Evolutionary conservation across 2,329 filamentous ascomycete species (phyloP), one percentile per base, ranked within the genome.

Genomic region (Hymenoscyphus occultus): DNA sequence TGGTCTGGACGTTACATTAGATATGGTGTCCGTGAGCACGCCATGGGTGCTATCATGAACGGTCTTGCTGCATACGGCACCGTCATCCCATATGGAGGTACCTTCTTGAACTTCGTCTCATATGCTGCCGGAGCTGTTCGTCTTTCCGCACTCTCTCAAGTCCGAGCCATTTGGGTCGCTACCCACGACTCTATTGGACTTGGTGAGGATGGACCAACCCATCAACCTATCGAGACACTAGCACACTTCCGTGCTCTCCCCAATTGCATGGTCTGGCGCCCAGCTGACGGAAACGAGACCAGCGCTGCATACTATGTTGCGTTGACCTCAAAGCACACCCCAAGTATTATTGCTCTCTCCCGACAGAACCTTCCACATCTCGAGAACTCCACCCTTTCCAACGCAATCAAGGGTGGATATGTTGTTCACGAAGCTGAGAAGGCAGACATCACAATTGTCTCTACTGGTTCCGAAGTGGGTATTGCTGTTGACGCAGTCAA

Each of bases 251-350:
- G 95, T 79, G 95, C 95, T 71, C 87, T 98, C 74, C 95, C 95
- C 77, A 99, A 99, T 90, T 91, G 90, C 85, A 97, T 98, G 92
- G 94, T 98, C 75, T 98, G 95, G 95, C 93, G 95, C 77, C 95
- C 95, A 73, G 94, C 95, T 75, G 95, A 98, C 77, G 94, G 94
- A 76, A 98, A 98, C 84, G 95, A 99, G 90, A 95, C 91, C 74
- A 96, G 91, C 77, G 94, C 93, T 76, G 94, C 95, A 73, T 99
- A 98, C 88, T 98, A 98, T 83, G 85, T 96, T 76, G 92, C 93
- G 60, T 83, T 99, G 73, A 97, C 91, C 71, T 90, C 92, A 75
- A 92, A 92, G 82, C 84, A 89, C 80, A 97, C 94, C 45, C 95
- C 95, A 71, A 92, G 88, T 80, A 95, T 99, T 80, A 82, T 99